These are phyloP conservation scores for Podospora didyma DNA, from an alignment of 495 filamentous ascomycete genomes.

Conservation along the genomic window DNA sequence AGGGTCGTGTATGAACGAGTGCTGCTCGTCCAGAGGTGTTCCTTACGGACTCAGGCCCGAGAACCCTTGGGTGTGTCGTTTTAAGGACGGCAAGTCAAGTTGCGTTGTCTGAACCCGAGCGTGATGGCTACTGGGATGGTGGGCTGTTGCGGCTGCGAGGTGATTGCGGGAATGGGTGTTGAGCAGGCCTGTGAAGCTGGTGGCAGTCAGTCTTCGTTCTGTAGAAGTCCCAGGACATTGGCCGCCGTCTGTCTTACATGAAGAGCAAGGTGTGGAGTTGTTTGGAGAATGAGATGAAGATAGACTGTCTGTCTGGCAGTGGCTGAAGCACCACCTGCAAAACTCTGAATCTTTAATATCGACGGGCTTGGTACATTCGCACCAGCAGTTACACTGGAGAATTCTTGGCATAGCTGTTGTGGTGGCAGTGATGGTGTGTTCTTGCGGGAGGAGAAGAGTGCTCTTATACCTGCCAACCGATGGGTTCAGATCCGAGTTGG, in stretches of 20 bases:
- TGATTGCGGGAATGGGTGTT: background rate
- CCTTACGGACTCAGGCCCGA: background rate
- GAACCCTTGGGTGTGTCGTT: background rate
- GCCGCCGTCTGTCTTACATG: background rate
- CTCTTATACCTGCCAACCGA: constrained; percentile 1
- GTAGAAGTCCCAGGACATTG: background rate
- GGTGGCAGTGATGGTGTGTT: background rate
- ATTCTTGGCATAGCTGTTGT: background rate
- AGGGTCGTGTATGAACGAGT: too few species aligned
- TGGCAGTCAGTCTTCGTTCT: background rate
- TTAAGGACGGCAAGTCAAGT: background rate
- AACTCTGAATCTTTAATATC: background rate
- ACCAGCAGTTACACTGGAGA: background rate
- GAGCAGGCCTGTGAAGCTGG: background rate
- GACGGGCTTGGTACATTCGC: background rate
- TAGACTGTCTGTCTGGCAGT: background rate
- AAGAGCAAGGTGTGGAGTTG: background rate
- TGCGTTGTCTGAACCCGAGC: background rate
- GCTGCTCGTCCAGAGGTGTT: too few species aligned
- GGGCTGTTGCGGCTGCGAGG: background rate
- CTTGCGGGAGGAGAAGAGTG: background rate
- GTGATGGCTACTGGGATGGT: background rate
- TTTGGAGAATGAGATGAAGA: background rate
- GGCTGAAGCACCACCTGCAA: background rate
- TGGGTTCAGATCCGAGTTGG: background rate